These are phyloP conservation scores for Beauveria rudraprayagi DNA, from an alignment of 2,329 filamentous ascomycete species.

Conservation along the genomic window DNA sequence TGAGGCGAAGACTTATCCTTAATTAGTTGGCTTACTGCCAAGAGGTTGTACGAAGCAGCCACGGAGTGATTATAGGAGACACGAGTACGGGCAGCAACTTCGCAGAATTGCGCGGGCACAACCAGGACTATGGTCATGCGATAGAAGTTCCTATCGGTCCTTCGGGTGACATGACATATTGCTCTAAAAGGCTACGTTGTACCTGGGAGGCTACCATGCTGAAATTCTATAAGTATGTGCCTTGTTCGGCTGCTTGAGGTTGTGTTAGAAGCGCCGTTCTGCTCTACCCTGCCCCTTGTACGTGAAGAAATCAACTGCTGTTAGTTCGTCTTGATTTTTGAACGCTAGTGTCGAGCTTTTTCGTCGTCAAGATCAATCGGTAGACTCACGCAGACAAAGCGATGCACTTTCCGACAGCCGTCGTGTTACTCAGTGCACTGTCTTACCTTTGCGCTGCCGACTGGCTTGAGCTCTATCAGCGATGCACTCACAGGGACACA, in stretches of 20 bases:
- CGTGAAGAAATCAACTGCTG: background rate
- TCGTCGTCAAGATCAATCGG: background rate
- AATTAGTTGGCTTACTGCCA: background rate
- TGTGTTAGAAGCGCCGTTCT: background rate
- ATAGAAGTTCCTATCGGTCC: background rate
- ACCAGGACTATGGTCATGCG: background rate
- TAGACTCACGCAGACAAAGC: too few relatives aligned
- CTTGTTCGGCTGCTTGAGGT: background rate
- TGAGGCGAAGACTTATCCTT: background rate
- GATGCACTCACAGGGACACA: background rate
- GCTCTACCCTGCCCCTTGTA: background rate
- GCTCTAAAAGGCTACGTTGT: background rate
- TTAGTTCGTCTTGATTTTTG: background rate
- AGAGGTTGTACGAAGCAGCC: background rate
- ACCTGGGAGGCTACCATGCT: too few relatives aligned
- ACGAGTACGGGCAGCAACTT: background rate
- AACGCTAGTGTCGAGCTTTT: background rate
- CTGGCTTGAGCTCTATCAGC: background rate
- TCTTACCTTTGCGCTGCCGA: background rate
- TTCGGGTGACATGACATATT: background rate
- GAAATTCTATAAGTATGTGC: background rate
- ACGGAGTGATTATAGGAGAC: background rate
- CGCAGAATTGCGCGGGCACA: background rate
- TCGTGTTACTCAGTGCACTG: background rate
- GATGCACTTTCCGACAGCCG: background rate